Percentiles rank a stretch among this genome's conserved stretches.
phyloP scores from a whole-genome alignment of 768 basidiomycete genomes.

The Lactarius akahatsu region DNA sequence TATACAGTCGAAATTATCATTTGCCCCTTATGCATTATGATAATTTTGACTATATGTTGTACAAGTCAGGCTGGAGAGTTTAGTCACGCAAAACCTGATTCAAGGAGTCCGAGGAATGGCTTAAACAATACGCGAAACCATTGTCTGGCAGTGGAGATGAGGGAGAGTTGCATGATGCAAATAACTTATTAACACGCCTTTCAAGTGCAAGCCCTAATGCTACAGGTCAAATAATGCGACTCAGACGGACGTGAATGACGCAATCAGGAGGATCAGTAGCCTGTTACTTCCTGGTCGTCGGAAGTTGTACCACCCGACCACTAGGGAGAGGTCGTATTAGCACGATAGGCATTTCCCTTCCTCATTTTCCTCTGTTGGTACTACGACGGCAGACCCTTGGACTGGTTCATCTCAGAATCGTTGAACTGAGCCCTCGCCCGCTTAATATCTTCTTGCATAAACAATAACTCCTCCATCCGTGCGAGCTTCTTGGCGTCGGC shows the following conservation, averaged over 20 bases:
- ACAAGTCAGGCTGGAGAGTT: too few relatives aligned
- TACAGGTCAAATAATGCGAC: constrained; percentile 32
- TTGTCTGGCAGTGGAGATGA: constrained; percentile 71
- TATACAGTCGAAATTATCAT: too few relatives aligned
- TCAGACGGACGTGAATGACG: constrained; percentile 33
- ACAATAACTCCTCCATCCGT: constrained; percentile 86
- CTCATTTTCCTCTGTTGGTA: constrained; percentile 13
- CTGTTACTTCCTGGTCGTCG: background rate
- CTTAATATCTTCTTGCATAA: constrained; percentile 94
- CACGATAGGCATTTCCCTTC: background rate
- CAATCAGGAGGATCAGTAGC: constrained; percentile 65
- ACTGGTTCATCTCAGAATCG: constrained; percentile 48
- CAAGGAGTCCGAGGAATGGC: constrained; percentile 90
- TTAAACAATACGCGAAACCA: constrained; percentile 77
- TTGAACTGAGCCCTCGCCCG: constrained; percentile 80
- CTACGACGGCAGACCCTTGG: constrained; percentile 47
- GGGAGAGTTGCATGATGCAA: constrained; percentile 14
- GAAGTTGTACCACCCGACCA: constrained; percentile 10
- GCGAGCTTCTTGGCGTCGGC: constrained; percentile 93
- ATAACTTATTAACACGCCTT: background rate
- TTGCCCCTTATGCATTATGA: too few relatives aligned
- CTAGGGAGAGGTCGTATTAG: constrained; percentile 2
- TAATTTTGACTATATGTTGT: too few relatives aligned
- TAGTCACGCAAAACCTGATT: too few relatives aligned
- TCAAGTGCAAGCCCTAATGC: constrained; percentile 28